Base-by-base conservation (phyloP, 331 rosid species). In the Rhamnella rubrinervis region DNA sequence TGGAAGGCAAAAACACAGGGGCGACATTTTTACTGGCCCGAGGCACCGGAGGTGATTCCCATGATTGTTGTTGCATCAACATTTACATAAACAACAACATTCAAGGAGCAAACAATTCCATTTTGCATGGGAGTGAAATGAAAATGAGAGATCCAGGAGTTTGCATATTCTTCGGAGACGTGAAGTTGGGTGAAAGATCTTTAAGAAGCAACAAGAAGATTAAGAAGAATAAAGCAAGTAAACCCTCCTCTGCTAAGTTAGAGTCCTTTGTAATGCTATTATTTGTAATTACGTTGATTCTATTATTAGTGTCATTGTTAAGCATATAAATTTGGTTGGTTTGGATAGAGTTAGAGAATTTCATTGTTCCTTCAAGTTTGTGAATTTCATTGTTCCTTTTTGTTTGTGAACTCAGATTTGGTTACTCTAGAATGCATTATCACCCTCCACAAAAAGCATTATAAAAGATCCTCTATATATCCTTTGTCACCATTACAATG, bases 81-180 rank as follows among this genome's bases (percentile, higher is more conserved):
- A 85, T 91, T 58, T 93, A 87, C 64, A 70, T 91, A 35, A 91
- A 91, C 90, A 93, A 80, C 84, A 93, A 93, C 12, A 72, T 91
- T 70, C 95, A 91, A 35, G 98, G 90, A 23, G 84, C 88, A 51
- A 80, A 78, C 61, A 84, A 86, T 67, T 88, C 98, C 3, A 73
- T 80, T 65, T 49, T 91, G 83, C 70, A 70, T 60, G 89, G 49
- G 52, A 87, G 92, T 77, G 80, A 71, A 64, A 83, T 91, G n/a
- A 77, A 75, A 37, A 88, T 87, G 95, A 83, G 82, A 79, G 89
- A 89, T 61, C 91, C 96, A 0, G 98, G 97, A 73, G 74, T 95
- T 67, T 55, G 72, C 53, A 61, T 95, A 40, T 75, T 40, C 81
- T 82, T 95, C 65, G 85, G 81, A 61, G 84, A 75, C 39, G 59